Evolutionary conservation across 2,329 filamentous ascomycete genomes (phyloP), one percentile per base, ranked within the genome.

Genomic region (Aspergillus oerlinghausenensis): DNA sequence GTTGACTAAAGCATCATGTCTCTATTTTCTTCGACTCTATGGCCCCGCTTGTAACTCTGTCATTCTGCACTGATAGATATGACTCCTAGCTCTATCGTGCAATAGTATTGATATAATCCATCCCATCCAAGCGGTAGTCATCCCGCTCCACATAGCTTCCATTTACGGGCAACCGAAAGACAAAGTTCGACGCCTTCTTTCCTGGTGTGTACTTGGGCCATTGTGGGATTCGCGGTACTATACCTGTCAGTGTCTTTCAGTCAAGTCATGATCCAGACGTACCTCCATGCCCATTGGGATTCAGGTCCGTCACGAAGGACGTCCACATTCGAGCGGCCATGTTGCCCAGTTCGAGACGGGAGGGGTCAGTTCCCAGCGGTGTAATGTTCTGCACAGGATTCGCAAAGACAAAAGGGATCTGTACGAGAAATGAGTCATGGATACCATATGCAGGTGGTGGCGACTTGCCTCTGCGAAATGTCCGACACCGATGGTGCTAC

Each of bases 361-460:
- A 55, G 29, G 64, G 65, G 21, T 69, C 65, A 26, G 56, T 56
- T 25, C 66, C 67, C 1, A 71, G 52, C 3, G 61, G 42, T 2
- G 68, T 71, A n/a, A 70, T 62, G 11, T 58, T 61, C 14, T 71
- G 68, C 11, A 63, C 61, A 1, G 68, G 67, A 23, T 71, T 71
- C 26, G 68, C 64, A 50, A 71, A 71, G 26, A 71, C 58, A 32
- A 71, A 71, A 0, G 68, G 68, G 11, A 71, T 70, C 68, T 70
- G n/a, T 43, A 32, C 17, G 8, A 14, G 19, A 29, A n/a, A 21
- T 51, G 21, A 55, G 42, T 7, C 40, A 23, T 23, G 3, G 21
- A 23, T 23, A 1, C 3, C 21, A 1, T 23, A 23, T 23, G 21
- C 21, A 23, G 21, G 21, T 23, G 1, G 48, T n/a, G 19, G 3